A percentile compares a stretch with the other conserved stretches of the same genome.
phyloP scores from a whole-genome alignment of 2,329 filamentous ascomycete species.

The Drechmeria coniospora region DNA sequence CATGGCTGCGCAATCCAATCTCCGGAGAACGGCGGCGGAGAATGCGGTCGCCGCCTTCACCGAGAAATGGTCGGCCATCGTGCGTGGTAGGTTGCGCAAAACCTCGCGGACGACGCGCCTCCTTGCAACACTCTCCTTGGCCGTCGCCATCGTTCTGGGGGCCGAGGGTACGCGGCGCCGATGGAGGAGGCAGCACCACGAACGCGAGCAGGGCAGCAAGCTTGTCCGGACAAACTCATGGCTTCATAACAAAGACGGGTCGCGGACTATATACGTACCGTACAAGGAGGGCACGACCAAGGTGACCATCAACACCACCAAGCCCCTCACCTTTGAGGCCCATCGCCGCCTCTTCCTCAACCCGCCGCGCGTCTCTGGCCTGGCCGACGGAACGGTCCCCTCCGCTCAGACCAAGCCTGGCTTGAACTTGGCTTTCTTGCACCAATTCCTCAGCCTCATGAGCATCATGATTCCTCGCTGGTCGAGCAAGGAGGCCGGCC shows the following conservation, averaged over 20 bases:
- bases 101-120: conserved; percentile 60
- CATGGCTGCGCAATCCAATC: conserved; percentile 83
- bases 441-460: conserved; percentile 89
- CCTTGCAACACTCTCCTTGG: conserved; percentile 59
- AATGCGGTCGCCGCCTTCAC: conserved; percentile 51
- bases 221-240: conserved; percentile 85
- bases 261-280: conserved; percentile 85
- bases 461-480: conserved; percentile 96
- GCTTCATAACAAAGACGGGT: conserved; percentile 85
- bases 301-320: conserved; percentile 81
- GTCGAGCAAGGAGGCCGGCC: conserved; percentile 86
- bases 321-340: conserved; percentile 88
- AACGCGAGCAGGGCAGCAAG: conserved; percentile 68
- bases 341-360: conserved; percentile 87
- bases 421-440: conserved; percentile 85
- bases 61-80: conserved; percentile 39
- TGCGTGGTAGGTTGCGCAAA: conserved; percentile 39
- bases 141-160: conserved; percentile 62
- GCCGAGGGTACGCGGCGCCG: conserved; percentile 66
- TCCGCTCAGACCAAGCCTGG: conserved; percentile 85
- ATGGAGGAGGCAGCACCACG: conserved; percentile 58
- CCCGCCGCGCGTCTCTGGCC: conserved; percentile 67
- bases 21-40: conserved; percentile 49
- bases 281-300: conserved; percentile 80
- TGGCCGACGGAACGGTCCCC: conserved; percentile 61